phyloP scores from a whole-genome alignment of 257 asterid species.

The Nicotiana paniculata region DNA sequence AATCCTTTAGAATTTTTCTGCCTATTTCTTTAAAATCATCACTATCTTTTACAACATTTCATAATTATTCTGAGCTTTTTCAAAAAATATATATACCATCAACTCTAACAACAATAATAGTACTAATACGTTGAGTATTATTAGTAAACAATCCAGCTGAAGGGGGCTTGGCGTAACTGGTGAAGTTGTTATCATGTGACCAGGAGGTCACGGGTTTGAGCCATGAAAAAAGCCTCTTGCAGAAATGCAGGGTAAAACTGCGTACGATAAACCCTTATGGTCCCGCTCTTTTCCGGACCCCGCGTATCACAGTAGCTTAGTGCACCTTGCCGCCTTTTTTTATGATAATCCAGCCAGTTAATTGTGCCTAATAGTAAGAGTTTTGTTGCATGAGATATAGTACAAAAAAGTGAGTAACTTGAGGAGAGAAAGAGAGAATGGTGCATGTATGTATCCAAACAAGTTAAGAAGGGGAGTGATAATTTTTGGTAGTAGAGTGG shows the following conservation, averaged over 20 bases:
- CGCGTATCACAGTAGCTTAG: no score
- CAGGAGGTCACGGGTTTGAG: no score
- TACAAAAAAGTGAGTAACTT: neutral
- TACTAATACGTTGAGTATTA: neutral
- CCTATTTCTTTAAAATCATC: neutral
- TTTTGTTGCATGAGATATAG: neutral
- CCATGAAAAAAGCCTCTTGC: no score
- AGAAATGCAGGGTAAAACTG: no score
- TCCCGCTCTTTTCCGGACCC: no score
- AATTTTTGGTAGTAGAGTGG: slow-evolving; percentile 30
- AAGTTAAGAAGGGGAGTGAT: slow-evolving; percentile 30
- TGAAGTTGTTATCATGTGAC: no score
- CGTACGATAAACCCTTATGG: no score
- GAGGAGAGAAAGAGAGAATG: neutral
- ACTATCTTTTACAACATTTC: neutral
- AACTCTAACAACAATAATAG: neutral
- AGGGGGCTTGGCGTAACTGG: no score
- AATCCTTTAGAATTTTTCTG: neutral
- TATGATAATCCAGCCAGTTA: neutral
- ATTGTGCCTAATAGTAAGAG: neutral
- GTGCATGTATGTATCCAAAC: slow-evolving; percentile 17
- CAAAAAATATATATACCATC: neutral
- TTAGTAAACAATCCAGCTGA: neutral
- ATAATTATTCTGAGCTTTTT: neutral
- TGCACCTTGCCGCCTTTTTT: no score